A percentile compares a stretch with the other conserved stretches of the same genome.
Conservation (phyloP, 768 basidiomycete species). For the Leccinum ochraceum region DNA sequence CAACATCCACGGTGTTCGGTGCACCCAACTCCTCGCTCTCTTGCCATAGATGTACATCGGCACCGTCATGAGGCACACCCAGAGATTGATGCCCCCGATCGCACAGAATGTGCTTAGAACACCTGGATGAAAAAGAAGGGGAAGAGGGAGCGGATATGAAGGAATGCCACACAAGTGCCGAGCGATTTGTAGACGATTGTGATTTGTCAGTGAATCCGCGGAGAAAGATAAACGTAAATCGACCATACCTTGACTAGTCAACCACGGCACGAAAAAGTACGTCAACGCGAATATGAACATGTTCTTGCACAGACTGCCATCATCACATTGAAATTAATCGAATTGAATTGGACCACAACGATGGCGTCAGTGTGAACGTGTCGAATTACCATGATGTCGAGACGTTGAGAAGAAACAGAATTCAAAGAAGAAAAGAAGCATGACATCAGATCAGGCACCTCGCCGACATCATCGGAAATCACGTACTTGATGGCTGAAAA, state of each 20-base stretch:
- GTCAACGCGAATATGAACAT: neutral
- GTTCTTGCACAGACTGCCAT: neutral
- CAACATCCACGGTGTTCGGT: slow-evolving; percentile 1
- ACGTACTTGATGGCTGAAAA: neutral
- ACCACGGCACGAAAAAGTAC: neutral
- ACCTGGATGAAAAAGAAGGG: neutral
- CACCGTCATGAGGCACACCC: slow-evolving; percentile 1
- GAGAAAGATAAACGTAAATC: neutral
- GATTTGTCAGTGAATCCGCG: neutral
- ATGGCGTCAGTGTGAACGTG: neutral
- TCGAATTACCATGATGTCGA: neutral
- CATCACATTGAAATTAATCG: neutral
- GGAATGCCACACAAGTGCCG: neutral
- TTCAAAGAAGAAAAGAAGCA: neutral
- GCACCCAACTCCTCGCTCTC: slow-evolving; percentile 1
- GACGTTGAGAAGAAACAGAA: neutral
- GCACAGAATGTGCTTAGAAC: neutral
- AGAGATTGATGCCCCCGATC: neutral
- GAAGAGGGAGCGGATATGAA: neutral
- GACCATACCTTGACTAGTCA: neutral
- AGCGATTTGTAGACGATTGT: neutral
- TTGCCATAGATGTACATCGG: slow-evolving; percentile 4
- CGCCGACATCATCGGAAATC: neutral
- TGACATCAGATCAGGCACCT: neutral
- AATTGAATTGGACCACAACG: neutral